Conservation (phyloP, 2,329 filamentous ascomycete genomes). For the Thelonectria olida region DNA sequence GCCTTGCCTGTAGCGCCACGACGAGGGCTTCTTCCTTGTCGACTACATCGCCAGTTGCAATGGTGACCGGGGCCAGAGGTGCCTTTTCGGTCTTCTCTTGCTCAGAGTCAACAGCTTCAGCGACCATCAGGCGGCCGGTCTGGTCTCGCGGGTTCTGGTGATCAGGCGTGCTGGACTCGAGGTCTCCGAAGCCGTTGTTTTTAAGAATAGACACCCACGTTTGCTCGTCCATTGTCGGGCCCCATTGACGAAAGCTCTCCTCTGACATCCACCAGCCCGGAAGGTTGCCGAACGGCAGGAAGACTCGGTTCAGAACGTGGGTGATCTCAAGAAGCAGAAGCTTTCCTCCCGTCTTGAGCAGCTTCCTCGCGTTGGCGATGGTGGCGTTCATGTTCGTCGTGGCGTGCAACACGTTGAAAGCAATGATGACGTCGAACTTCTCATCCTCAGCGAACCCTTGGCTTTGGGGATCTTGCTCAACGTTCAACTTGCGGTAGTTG, state of each 20-base stretch:
- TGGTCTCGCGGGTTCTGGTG: too few species aligned
- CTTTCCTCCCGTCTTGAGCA: constrained; percentile 10
- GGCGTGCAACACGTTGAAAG: constrained; percentile 11
- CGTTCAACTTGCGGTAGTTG: constrained; percentile 10
- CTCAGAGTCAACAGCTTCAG: neutral
- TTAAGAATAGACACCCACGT: neutral
- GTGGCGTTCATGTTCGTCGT: constrained; percentile 5
- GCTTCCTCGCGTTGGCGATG: neutral
- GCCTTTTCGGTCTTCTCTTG: too few species aligned
- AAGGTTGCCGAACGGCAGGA: neutral
- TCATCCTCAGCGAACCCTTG: constrained; percentile 13
- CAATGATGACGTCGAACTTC: constrained; percentile 8
- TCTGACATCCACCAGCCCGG: neutral
- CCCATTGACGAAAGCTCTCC: neutral
- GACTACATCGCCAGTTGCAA: too few species aligned
- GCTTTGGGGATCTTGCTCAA: constrained; percentile 2
- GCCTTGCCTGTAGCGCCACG: neutral
- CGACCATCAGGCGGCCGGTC: neutral
- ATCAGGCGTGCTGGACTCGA: neutral
- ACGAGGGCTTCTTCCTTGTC: too few species aligned
- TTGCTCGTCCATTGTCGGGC: neutral
- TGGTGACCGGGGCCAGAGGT: too few species aligned
- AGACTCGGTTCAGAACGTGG: constrained; percentile 3
- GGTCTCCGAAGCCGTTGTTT: constrained; percentile 1
- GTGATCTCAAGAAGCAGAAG: constrained; percentile 30